A percentile compares a stretch with the other conserved stretches of the same genome.
Evolutionary conservation across 805 yeast genomes (phyloP).

Genomic region (Wickerhamiella azymoides): DNA sequence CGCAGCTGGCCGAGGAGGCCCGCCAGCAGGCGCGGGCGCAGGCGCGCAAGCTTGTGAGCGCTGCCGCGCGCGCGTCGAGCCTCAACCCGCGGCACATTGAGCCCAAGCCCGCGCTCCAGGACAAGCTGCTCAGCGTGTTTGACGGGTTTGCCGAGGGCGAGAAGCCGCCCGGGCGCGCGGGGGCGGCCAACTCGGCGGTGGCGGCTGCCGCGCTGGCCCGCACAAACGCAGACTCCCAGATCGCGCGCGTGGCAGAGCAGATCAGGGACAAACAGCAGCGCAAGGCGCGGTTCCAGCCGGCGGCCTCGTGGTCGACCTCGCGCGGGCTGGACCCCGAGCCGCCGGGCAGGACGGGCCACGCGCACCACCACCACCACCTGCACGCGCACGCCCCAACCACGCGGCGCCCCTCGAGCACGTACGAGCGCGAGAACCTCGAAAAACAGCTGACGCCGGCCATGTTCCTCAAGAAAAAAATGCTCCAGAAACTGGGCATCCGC

Average conservation of each 20-base stretch:
- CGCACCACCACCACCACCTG: constrained; percentile 6
- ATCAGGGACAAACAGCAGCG: constrained; percentile 5
- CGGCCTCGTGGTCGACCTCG: constrained; percentile 15
- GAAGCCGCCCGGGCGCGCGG: too few relatives aligned
- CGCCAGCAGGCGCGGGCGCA: background rate
- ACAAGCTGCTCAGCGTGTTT: background rate
- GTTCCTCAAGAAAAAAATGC: background rate
- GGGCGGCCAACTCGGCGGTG: background rate
- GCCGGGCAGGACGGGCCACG: background rate
- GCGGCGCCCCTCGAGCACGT: constrained; percentile 1
- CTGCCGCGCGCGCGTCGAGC: constrained; percentile 17
- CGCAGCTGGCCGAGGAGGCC: background rate
- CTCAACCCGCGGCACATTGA: constrained; percentile 11
- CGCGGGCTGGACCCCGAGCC: background rate
- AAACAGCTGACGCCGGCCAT: background rate
- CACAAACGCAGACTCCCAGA: constrained; percentile 13
- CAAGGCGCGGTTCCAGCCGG: constrained; percentile 13
- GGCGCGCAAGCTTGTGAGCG: background rate
- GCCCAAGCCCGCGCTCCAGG: constrained; percentile 9
- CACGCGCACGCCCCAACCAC: constrained; percentile 1
- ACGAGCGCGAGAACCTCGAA: background rate
- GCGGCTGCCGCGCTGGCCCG: constrained; percentile 17
- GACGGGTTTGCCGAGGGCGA: background rate
- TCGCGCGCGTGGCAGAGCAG: constrained; percentile 14
- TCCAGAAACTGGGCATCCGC: constrained; percentile 2